phyloP scores from a whole-genome alignment of 2,329 filamentous ascomycete genomes.

The Blastomyces parvus region DNA sequence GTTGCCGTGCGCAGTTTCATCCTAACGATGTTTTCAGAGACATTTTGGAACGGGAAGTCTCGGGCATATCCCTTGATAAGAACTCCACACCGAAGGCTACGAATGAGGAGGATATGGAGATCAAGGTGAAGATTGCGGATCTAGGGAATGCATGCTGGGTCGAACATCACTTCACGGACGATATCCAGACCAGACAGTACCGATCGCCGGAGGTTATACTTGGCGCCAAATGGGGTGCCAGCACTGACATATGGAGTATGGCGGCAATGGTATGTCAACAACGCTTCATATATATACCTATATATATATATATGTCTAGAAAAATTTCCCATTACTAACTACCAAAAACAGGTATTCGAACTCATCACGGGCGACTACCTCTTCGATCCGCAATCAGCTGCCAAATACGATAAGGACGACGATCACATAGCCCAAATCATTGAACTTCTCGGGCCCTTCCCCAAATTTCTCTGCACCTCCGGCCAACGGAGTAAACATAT shows the following conservation, averaged over 20 bases:
- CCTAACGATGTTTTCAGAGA: constrained; percentile 49
- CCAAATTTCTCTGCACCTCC: constrained; percentile 79
- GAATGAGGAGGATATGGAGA: constrained; percentile 46
- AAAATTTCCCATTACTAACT: constrained; percentile 8
- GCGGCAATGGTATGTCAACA: constrained; percentile 78
- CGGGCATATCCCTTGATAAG: constrained; percentile 87
- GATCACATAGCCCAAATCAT: constrained; percentile 99
- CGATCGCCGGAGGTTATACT: constrained; percentile 94
- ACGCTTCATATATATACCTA: constrained; percentile 6
- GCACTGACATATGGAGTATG: constrained; percentile 99
- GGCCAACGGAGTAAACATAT: constrained; percentile 99
- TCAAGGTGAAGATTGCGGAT: constrained; percentile 98
- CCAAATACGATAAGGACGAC: constrained; percentile 98
- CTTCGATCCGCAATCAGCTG: constrained; percentile 95
- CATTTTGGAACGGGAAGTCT: constrained; percentile 83
- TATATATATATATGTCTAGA: neutral
- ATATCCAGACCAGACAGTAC: constrained; percentile 97
- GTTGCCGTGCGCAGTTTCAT: neutral
- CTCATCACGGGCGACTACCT: constrained; percentile 97
- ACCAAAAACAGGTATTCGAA: constrained; percentile 71
- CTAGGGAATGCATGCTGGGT: constrained; percentile 98
- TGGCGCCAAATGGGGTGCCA: constrained; percentile 97
- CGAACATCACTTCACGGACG: constrained; percentile 97
- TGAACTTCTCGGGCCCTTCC: constrained; percentile 86
- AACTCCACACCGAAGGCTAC: constrained; percentile 55